Evolutionary conservation across 441 rosid genomes (phyloP), one percentile per base, ranked within the genome.

Genomic region (Bruguiera hainesii): DNA sequence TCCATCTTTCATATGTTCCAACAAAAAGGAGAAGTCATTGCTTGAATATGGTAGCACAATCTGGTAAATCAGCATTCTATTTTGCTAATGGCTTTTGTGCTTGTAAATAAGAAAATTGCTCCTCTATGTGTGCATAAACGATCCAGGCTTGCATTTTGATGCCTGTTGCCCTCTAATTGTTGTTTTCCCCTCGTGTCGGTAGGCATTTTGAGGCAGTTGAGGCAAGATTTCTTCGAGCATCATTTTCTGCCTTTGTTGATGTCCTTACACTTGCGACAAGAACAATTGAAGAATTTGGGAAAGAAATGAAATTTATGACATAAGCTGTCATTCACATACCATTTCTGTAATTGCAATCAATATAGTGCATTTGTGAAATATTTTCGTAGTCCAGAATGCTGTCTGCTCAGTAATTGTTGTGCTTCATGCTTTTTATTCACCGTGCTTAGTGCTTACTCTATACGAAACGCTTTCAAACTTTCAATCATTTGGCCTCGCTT

Each of bases 201-300:
- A 90, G 98, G 75, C 90, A 81, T 60, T 90, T 95, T 60, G 96
- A 89, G 75, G 98, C 98, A 21, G 77, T 85, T 2, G 96, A 92
- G 79, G 98, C 99, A 1, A 87, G 96, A 75, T 90, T 91, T 75
- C 96, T 90, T 33, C 88, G 96, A 23, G 97, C 99, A 50, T 95
- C 97, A 0, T 89, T 85, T 75, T 92, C 97, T 53, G 84, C 97
- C 16, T 95, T 92, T 55, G 80, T 82, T 1, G 97, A 92, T 37
- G 87, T 80, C 31, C 96, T 95, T 51, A 78, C 86, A 0, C 85
- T 92, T 2, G 90, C 96, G 60, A 76, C 99, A 4, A 87, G 73
- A 81, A 87, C 97, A 11, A 81, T 95, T n/a, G 92, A 87, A 81
- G 93, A 89, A 73, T 86, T 92, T 56, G 89, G 92, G 18, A 78